Conservation (phyloP, 305 asterid genomes). For the Nicotiana rustica region DNA sequence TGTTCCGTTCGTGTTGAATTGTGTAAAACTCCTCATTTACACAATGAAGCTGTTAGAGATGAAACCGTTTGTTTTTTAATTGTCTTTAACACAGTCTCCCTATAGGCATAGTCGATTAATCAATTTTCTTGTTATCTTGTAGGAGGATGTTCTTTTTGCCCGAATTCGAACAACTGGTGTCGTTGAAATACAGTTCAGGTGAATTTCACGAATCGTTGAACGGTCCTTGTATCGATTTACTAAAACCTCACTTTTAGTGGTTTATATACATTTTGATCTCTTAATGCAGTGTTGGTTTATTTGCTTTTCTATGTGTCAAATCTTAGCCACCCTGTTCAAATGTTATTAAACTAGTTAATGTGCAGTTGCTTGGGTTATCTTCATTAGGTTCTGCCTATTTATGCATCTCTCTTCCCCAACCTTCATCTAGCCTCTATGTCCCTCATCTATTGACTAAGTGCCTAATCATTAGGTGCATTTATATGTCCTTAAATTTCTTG, state of each 20-base stretch:
- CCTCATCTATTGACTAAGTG: neutral
- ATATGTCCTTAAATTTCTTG: conserved; percentile 24
- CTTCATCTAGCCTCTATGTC: no score
- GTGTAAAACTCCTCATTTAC: conserved; percentile 25
- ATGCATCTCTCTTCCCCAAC: neutral
- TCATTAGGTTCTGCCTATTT: neutral
- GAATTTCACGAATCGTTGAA: conserved; percentile 32
- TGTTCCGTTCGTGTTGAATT: neutral
- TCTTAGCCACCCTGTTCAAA: conserved; percentile 3
- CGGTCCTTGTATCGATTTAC: neutral
- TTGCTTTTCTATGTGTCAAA: conserved; percentile 15
- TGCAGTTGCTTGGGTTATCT: conserved; percentile 24
- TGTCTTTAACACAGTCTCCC: neutral
- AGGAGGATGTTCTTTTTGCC: conserved; percentile 98
- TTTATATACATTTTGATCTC: neutral
- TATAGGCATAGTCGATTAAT: conserved; percentile 14
- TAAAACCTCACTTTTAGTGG: conserved; percentile 27
- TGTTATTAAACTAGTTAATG: conserved; percentile 28
- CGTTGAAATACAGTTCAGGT: conserved; percentile 99
- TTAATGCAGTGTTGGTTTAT: conserved; percentile 18
- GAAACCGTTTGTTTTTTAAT: neutral
- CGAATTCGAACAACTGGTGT: conserved; percentile 99
- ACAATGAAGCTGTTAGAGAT: neutral
- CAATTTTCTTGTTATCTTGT: conserved; percentile 44
- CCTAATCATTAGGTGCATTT: conserved; percentile 13